Evolutionary conservation across 768 basidiomycete species (phyloP), one percentile per base, ranked within the genome.

Genomic region (Boletellus ananas): DNA sequence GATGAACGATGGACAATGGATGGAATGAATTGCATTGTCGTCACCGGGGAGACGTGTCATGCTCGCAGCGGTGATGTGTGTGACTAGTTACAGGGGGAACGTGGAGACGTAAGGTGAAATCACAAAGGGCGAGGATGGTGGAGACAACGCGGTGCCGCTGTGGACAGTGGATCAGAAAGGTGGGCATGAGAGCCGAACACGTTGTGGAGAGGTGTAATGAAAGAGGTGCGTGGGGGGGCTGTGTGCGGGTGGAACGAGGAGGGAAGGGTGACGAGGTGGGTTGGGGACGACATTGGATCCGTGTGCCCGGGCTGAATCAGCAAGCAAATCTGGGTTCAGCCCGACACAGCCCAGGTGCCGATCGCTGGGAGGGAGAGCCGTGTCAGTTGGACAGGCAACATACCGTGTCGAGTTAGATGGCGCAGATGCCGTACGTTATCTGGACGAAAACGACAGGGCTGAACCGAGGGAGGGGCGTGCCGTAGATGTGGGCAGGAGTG

Each of bases 301-400:
- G 50, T 49, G 33, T 25, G 23, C 23, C 7, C 23, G 23, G 41
- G 61, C 62, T 63, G 60, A 63, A 48, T 62, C 60, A 62, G 63
- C 63, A 43, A 31, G 23, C 23, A 25, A 55, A 55, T 65, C 55
- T 60, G 58, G 61, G 52, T 50, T 57, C 46, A 35, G 33, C 20
- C 45, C n/a, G 25, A 50, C 62, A 63, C 63, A 63, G 62, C 58
- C 60, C 16, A 43, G 43, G 58, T 66, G 64, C 64, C 64, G 57
- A 66, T 66, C 64, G 61, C 62, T 56, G 66, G 52, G 58, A 47
- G 43, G 46, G 57, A 31, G 58, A 53, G 53, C 36, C 44, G 65
- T 63, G 63, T 67, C 62, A 67, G 60, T 64, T 60, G 63, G 54
- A 51, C 52, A 66, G 62, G 61, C 54, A 58, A 68, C 64, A 64